Conservation (phyloP, 164 flowering plant genomes). For the Magnolia officinalis region DNA sequence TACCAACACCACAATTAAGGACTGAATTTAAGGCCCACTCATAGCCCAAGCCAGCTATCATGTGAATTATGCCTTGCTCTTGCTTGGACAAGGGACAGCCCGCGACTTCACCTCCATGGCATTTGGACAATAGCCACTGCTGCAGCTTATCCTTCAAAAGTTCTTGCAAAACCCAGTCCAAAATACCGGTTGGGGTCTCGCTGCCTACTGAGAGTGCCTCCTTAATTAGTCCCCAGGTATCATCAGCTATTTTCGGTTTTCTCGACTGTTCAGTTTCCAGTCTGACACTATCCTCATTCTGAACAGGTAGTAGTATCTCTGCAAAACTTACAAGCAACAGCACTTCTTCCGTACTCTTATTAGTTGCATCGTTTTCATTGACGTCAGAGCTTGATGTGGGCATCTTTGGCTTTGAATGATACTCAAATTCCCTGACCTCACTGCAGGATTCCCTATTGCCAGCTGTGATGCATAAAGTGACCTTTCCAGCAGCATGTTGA, state of each 20-base stretch:
- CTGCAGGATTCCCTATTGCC: conserved; percentile 84
- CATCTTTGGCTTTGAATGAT: conserved; percentile 33
- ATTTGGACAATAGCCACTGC: conserved; percentile 59
- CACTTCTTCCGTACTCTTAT: conserved; percentile 59
- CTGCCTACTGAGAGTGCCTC: conserved; percentile 61
- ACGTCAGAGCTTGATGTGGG: conserved; percentile 8
- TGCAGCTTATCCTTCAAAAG: conserved; percentile 75
- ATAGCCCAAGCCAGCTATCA: conserved; percentile 86
- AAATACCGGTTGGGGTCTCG: conserved; percentile 41
- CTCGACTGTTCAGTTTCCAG: conserved; percentile 24
- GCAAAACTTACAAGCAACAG: conserved; percentile 63
- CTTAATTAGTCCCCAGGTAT: conserved; percentile 53
- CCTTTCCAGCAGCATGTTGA: conserved; percentile 63
- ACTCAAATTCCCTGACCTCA: conserved; percentile 89
- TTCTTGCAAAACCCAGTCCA: conserved; percentile 68
- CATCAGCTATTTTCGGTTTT: conserved; percentile 40
- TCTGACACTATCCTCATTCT: conserved; percentile 29
- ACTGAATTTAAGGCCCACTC: conserved; percentile 88
- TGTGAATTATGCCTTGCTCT: conserved; percentile 93
- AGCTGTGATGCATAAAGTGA: conserved; percentile 70
- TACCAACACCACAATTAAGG: conserved; percentile 57
- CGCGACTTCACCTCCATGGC: conserved; percentile 21
- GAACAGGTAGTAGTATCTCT: conserved; percentile 52
- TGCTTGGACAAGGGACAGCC: conserved; percentile 66
- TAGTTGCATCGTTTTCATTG: conserved; percentile 26